Base-by-base conservation (phyloP, 257 asterid species). In the Scutellaria baicalensis region DNA sequence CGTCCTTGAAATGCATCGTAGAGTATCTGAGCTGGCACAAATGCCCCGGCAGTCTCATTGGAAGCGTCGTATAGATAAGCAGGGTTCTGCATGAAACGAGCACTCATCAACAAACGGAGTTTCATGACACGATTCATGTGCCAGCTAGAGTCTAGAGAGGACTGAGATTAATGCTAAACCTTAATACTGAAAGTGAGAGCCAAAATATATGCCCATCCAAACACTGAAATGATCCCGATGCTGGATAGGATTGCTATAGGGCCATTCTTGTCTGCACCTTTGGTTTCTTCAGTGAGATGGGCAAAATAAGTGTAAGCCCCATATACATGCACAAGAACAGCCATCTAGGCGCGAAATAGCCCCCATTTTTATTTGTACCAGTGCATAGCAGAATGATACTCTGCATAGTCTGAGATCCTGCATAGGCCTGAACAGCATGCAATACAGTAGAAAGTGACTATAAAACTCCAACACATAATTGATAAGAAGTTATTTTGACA, bases 111-210 rank as follows among this genome's bases (percentile, higher is more conserved):
- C 33, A 27, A 27, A 27, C 33, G 33, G 33, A 27, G 33, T 27
- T 27, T n/a, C n/a, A n/a, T n/a, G n/a, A n/a, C n/a, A n/a, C n/a
- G n/a, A n/a, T n/a, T n/a, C n/a, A n/a, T n/a, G n/a, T n/a, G n/a
- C n/a, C n/a, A n/a, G n/a, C n/a, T n/a, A n/a, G n/a, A n/a, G n/a
- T n/a, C n/a, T n/a, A n/a, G n/a, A n/a, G n/a, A n/a, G n/a, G n/a
- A n/a, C n/a, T n/a, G n/a, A n/a, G n/a, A n/a, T n/a, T 3, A 13
- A 36, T 78, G 33, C 33, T 3, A 27, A 1, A 79, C 87, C 84
- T 78, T 84, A 55, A 84, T 81, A 54, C 84, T 84, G 72, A 84
- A 84, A 45, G 88, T 84, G 4, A 84, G 86, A 31, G 88, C 82
- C 68, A 81, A 66, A 5, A 69, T 80, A 55, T 69, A 80, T 2